Base-by-base conservation (phyloP, 2,329 filamentous ascomycete species). In the Dendrostoma leiphaemia region DNA sequence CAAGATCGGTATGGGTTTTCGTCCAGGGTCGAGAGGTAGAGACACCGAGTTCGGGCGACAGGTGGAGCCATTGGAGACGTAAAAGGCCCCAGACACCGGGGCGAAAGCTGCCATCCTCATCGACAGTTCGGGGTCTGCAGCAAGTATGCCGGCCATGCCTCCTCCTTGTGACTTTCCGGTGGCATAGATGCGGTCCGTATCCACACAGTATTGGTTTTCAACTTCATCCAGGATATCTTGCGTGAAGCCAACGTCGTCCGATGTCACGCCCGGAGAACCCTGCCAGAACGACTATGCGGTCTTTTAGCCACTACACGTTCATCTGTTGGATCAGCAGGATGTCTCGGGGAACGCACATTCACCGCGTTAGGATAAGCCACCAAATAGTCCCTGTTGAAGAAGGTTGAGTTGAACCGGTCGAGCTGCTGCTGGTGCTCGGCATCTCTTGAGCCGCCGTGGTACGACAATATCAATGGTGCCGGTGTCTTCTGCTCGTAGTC, bases 351-450 rank as follows among this genome's bases (percentile, higher is more conserved):
- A 32, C 53, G 56, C 58, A 72, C 70, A 23, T 71, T 64, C 4
- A 74, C 56, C 2, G 74, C 76, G 35, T 75, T 70, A 0, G 75
- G 76, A 61, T 78, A 80, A 1, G 78, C 69, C 34, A 73, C 69
- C 63, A 72, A 64, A 7, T 48, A 62, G 53, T 62, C 48, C 0
- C 56, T 58, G 47, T 73, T 75, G 53, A 73, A 73, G 12, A 67
- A 53, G 0, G 60, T 52, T 31, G 69, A 64, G 4, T 70, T 71
- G 49, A 80, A 68, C 51, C 68, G 69, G 2, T 69, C 67, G 56
- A 67, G 69, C 37, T 60, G 56, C 54, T 64, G 59, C 32, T 72
- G 73, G 49, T 69, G 68, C 0, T 62, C 52, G 0, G 73, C 69
- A 15, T 67, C 69, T 29, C 69, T 67, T 40, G 64, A 68, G 0